phyloP scores from a whole-genome alignment of 2,329 filamentous ascomycete species.

The Macrophomina tecta region DNA sequence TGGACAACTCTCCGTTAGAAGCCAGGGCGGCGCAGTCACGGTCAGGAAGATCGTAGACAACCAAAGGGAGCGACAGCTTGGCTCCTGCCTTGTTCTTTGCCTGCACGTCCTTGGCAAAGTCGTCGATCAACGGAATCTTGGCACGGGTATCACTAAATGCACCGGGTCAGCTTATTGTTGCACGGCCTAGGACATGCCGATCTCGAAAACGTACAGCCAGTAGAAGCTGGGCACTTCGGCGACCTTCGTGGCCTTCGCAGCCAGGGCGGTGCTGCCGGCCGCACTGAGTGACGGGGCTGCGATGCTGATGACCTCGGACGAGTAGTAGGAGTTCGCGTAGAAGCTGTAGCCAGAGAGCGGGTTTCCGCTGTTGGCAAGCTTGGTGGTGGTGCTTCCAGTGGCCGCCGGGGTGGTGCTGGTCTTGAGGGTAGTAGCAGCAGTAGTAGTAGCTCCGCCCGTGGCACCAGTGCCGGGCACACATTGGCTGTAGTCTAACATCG shows the following conservation, averaged over 20 bases:
- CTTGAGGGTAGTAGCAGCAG: conserved; percentile 31
- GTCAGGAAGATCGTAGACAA: conserved; percentile 69
- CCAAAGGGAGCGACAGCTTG: conserved; percentile 58
- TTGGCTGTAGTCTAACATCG: conserved; percentile 34
- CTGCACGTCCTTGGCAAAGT: conserved; percentile 56
- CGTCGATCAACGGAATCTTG: conserved; percentile 57
- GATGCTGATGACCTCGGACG: conserved; percentile 57
- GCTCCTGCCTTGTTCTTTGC: conserved; percentile 56
- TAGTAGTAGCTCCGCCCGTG: conserved; percentile 28
- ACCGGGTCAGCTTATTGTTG: conserved; percentile 1
- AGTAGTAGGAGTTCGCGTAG: conserved; percentile 61
- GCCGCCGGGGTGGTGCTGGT: conserved; percentile 31
- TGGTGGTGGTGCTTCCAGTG: conserved; percentile 26
- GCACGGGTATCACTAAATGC: conserved; percentile 51
- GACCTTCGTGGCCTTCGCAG: conserved; percentile 56
- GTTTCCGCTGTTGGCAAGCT: conserved; percentile 42
- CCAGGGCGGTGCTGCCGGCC: conserved; percentile 49
- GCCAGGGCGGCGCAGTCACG: conserved; percentile 68
- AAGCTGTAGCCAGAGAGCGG: conserved; percentile 57
- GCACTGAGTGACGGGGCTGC: conserved; percentile 68
- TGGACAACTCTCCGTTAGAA: conserved; percentile 66
- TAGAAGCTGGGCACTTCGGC: conserved; percentile 59
- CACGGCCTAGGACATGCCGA: conserved; percentile 12
- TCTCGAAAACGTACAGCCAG: conserved; percentile 51
- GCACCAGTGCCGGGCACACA: conserved; percentile 33